These are phyloP conservation scores for Sugiyamaella americana DNA, from an alignment of 805 yeast genomes.

Conservation along the genomic window DNA sequence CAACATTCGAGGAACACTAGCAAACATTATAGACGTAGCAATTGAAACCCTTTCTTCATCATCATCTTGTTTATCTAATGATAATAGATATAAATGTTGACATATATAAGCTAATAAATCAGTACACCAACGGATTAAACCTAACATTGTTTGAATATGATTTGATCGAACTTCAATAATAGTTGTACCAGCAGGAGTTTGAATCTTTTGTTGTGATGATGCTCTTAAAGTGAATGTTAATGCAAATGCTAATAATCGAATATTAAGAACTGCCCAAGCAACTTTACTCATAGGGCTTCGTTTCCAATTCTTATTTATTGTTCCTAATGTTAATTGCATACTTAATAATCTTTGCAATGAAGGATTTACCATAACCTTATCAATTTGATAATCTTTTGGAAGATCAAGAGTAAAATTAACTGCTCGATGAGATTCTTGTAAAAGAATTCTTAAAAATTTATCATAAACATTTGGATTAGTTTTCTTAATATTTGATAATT, in stretches of 20 bases:
- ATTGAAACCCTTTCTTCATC: conserved; percentile 19
- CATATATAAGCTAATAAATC: conserved; percentile 67
- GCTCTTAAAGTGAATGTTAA: conserved; percentile 58
- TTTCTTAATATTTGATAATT: conserved; percentile 41
- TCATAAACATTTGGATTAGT: conserved; percentile 13
- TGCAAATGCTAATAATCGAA: conserved; percentile 67
- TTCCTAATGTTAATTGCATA: conserved; percentile 63
- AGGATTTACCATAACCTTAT: conserved; percentile 66
- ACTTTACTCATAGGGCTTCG: conserved; percentile 41
- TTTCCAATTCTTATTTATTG: conserved; percentile 37
- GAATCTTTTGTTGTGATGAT: conserved; percentile 41
- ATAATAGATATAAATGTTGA: conserved; percentile 50
- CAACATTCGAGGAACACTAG: conserved; percentile 33
- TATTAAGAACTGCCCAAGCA: conserved; percentile 60
- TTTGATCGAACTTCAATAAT: conserved; percentile 26
- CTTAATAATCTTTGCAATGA: conserved; percentile 69
- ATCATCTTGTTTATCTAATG: conserved; percentile 9
- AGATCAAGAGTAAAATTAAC: conserved; percentile 66
- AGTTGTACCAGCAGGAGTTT: conserved; percentile 36
- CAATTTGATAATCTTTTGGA: conserved; percentile 62
- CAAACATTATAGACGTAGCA: conserved; percentile 31
- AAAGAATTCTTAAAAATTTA: conserved; percentile 38
- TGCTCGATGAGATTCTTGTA: conserved; percentile 68
- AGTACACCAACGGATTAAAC: conserved; percentile 78
- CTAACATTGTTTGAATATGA: conserved; percentile 40